phyloP scores from a whole-genome alignment of 768 basidiomycete species.

The Leccinum disarticulatum region DNA sequence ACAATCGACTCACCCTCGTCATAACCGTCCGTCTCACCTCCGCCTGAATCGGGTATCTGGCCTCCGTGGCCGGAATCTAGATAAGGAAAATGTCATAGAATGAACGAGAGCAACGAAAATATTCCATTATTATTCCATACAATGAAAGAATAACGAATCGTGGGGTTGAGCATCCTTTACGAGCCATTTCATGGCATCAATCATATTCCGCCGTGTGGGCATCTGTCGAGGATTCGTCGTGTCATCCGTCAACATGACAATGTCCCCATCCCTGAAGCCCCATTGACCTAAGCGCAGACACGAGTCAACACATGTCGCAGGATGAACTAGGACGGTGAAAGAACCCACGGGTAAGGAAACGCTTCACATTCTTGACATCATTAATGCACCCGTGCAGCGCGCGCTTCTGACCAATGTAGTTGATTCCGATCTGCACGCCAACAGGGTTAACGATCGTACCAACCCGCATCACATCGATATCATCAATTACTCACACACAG shows the following conservation, averaged over 20 bases:
- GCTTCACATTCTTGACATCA: slow-evolving; percentile 68
- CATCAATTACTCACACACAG: slow-evolving; percentile 36
- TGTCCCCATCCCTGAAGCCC: slow-evolving; percentile 51
- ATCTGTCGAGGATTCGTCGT: slow-evolving; percentile 40
- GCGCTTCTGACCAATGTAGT: slow-evolving; percentile 64
- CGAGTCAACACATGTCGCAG: neutral
- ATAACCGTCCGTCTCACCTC: slow-evolving; percentile 76
- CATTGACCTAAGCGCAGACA: slow-evolving; percentile 36
- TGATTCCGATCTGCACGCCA: slow-evolving; percentile 66
- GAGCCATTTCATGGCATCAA: slow-evolving; percentile 64
- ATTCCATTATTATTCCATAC: too few relatives aligned
- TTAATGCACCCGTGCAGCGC: slow-evolving; percentile 79
- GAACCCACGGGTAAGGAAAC: slow-evolving; percentile 62
- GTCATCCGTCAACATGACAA: slow-evolving; percentile 57
- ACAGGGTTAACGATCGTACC: neutral
- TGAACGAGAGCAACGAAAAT: neutral
- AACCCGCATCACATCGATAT: neutral
- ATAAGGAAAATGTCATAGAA: neutral
- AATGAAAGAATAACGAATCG: slow-evolving; percentile 80
- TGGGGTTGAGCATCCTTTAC: slow-evolving; percentile 65
- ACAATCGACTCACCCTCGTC: slow-evolving; percentile 62
- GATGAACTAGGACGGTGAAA: neutral
- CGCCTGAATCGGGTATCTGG: slow-evolving; percentile 73
- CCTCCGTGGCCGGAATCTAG: slow-evolving; percentile 95
- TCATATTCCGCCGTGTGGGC: slow-evolving; percentile 55